A percentile compares a stretch with the other conserved stretches of the same genome.
phyloP scores from a whole-genome alignment of 1,284 basidiomycete species.

The Pseudozyma flocculosa region DNA sequence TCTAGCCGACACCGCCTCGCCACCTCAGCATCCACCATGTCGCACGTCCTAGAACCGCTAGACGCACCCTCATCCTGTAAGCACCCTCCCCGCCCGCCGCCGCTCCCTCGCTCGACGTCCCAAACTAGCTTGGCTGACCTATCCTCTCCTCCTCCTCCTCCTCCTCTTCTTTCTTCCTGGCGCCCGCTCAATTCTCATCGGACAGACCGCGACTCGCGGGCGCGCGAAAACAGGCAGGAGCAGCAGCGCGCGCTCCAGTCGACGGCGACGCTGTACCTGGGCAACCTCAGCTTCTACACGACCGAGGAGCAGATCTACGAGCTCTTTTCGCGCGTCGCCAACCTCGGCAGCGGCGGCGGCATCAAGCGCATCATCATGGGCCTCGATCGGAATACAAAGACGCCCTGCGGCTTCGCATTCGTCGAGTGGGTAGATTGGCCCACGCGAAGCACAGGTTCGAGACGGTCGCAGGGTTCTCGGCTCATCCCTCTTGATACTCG shows the following conservation, averaged over 20 bases:
- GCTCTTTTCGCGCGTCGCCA: slow-evolving; percentile 87
- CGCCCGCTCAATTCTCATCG: too few species aligned
- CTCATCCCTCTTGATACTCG: too few species aligned
- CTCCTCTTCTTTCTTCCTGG: background rate
- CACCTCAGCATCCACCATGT: slow-evolving; percentile 64
- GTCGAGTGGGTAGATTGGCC: slow-evolving; percentile 67
- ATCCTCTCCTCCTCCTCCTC: slow-evolving; percentile 42
- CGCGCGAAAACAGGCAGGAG: slow-evolving; percentile 46
- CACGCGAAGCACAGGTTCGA: too few species aligned
- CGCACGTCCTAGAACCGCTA: slow-evolving; percentile 77
- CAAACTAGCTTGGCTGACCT: too few species aligned
- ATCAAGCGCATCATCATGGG: slow-evolving; percentile 99
- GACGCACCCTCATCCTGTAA: slow-evolving; percentile 95
- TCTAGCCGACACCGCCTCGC: background rate
- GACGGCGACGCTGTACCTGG: slow-evolving; percentile 72
- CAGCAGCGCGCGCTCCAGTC: slow-evolving; percentile 62
- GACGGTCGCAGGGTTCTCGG: too few species aligned
- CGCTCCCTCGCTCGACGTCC: background rate
- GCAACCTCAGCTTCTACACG: slow-evolving; percentile 64
- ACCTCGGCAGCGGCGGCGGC: slow-evolving; percentile 84
- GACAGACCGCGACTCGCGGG: slow-evolving; percentile 59
- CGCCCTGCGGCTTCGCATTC: slow-evolving; percentile 98
- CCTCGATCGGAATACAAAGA: slow-evolving; percentile 92
- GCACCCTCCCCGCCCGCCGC: slow-evolving; percentile 54
- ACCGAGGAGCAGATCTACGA: slow-evolving; percentile 99